Base-by-base conservation (phyloP, 495 filamentous ascomycete genomes). In the Penicillium paradoxum region DNA sequence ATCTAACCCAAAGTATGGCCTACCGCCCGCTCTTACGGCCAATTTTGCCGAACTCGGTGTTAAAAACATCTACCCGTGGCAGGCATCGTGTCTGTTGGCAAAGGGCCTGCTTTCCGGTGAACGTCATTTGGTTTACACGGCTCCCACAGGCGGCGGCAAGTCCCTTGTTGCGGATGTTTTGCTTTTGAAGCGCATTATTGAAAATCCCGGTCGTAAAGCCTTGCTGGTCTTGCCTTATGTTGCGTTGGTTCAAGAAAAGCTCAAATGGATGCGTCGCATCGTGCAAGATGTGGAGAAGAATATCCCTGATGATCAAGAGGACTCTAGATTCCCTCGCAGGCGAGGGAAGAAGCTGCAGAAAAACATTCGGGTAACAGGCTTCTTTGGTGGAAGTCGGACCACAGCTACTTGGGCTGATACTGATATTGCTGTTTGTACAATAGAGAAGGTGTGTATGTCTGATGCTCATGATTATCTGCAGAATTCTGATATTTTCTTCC, bases 91-190 rank as follows among this genome's bases (percentile, higher is more conserved):
- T 62, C 71, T 92, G 15, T 67, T 87, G 32, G 80, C 83, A 1
- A 80, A 79, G 1, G 89, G 87, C 6, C 70, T 90, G 14, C 67
- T 93, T 2, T 57, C 70, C 10, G 88, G 87, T 17, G 72, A 83
- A 42, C 79, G 75, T 39, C 89, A 90, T 55, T 67, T 93, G 15
- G 84, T 92, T 30, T 92, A 93, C 63, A 88, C 84, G 8, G 89
- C 89, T n/a, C 89, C 89, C 8, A 91, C 88, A 1, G 88, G 88
- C 5, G 88, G 87, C 32, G 89, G 89, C 22, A 92, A 91, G 68
- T 88, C 85, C 15, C 78, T 91, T 13, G 84, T 90, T 38, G 85
- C 86, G 30, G 86, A 90, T 66, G 72, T 91, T 4, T 67, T 91
- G 21, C 84, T 90, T 80, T 70, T 91, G 37, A 89, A 85, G 61